Evolutionary conservation across 2,329 filamentous ascomycete genomes (phyloP).

Genomic region (Colletotrichum sp.): DNA sequence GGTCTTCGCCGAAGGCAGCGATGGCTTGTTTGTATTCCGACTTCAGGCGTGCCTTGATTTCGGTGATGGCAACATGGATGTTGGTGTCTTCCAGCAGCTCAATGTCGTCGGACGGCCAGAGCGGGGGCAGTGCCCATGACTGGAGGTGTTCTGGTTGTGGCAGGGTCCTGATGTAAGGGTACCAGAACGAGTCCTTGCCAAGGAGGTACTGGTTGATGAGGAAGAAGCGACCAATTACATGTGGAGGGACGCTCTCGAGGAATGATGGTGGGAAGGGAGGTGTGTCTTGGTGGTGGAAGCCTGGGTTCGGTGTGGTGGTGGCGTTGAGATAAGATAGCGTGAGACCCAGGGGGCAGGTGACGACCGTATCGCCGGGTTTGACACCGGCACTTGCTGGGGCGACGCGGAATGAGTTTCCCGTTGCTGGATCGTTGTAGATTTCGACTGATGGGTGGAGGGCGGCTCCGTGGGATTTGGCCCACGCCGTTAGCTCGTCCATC

Average conservation of each 20-base stretch:
- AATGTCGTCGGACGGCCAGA: slow-evolving; percentile 67
- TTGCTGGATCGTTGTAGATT: slow-evolving; percentile 54
- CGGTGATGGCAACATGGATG: slow-evolving; percentile 51
- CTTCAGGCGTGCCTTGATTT: slow-evolving; percentile 52
- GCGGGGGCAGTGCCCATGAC: slow-evolving; percentile 63
- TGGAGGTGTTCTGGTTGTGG: slow-evolving; percentile 62
- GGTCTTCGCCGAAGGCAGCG: slow-evolving; percentile 20
- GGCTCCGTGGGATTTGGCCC: slow-evolving; percentile 53
- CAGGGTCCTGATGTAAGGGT: slow-evolving; percentile 68
- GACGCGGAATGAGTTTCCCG: slow-evolving; percentile 61
- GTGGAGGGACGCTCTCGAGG: slow-evolving; percentile 53
- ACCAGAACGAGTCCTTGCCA: slow-evolving; percentile 67
- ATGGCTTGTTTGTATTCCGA: slow-evolving; percentile 53
- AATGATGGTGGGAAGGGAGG: slow-evolving; percentile 53
- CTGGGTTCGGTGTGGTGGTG: slow-evolving; percentile 33
- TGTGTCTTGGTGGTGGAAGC: slow-evolving; percentile 17
- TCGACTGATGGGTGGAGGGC: slow-evolving; percentile 56
- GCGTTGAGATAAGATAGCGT: slow-evolving; percentile 66
- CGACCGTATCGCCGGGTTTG: slow-evolving; percentile 46
- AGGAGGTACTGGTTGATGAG: slow-evolving; percentile 71
- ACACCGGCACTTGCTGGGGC: slow-evolving; percentile 35
- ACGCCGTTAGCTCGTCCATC: slow-evolving; percentile 44
- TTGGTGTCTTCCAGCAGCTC: slow-evolving; percentile 61
- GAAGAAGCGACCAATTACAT: slow-evolving; percentile 71
- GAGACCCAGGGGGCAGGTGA: slow-evolving; percentile 56